Evolutionary conservation across 345 rosid genomes (phyloP), one percentile per base, ranked within the genome.

Genomic region (Eucalyptus paniculata): DNA sequence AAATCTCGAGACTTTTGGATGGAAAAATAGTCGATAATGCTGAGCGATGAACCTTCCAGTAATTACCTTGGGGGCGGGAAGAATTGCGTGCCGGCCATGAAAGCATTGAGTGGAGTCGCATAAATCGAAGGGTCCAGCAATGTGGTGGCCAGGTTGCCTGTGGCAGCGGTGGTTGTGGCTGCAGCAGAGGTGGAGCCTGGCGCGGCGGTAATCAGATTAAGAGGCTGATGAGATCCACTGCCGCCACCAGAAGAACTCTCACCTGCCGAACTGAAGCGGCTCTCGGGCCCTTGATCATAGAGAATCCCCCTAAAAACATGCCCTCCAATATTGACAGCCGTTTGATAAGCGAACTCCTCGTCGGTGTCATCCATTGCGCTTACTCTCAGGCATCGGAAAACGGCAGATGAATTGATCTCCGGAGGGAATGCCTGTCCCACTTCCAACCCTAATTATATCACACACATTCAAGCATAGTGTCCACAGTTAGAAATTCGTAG

Each of bases 251-350:
- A 91, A 26, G 94, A 92, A 45, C 92, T 91, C 45, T 93, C 94
- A 6, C 91, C 94, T 4, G n/a, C 86, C 13, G 88, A 37, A 21
- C 40, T 54, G 86, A 89, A 90, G 34, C 89, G 89, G 32, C 53
- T 50, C 50, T 92, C 92, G 1, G 89, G 89, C 24, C 95, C 95
- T 88, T 94, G 95, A 89, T 94, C 95, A 85, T 95, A 96, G 60
- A 96, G 96, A 86, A 96, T 91, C 72, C 98, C 98, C 89, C 92
- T 96, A 90, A 95, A 96, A 6, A 94, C 91, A 91, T 94, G 98
- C 45, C 97, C 98, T 77, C 97, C 96, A 5, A 96, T 94, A 92
- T 93, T 94, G 82, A 96, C 96, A 65, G 96, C 95, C 50, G 98
- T 94, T 89, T 96, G 98, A 72, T 96, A 96, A 9, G 98, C 98